Evolutionary conservation across 2,329 filamentous ascomycete species (phyloP), one percentile per base, ranked within the genome.

Genomic region (Talaromyces sp.): DNA sequence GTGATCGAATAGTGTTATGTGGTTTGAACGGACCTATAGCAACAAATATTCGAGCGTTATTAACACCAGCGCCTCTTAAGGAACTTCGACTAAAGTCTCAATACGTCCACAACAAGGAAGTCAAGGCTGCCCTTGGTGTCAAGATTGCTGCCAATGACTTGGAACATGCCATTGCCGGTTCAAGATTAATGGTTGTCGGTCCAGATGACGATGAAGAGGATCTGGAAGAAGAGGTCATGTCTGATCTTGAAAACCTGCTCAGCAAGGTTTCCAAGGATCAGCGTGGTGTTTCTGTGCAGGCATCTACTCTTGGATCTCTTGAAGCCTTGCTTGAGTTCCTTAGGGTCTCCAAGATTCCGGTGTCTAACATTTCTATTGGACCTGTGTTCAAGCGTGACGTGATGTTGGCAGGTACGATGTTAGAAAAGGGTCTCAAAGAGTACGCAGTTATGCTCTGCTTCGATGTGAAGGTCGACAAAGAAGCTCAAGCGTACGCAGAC

Each of bases 371-470:
- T 63, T 93, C 91, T 60, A 97, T 99, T 69, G 94, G 94, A 50
- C 94, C 94, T 2, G 93, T 99, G 39, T 97, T 89, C 84, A 97
- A 97, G 81, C 90, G 94, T 68, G 94, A 99, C 75, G 89, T 99
- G 56, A 94, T 97, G 84, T 92, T 85, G 83, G 90, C 79, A 1
- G 92, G 91, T 69, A 89, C 90, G 65, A 99, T 99, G 94, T 75
- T 97, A 69, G 94, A 99, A 77, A 97, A 97, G 79, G 84, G 87
- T 5, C 37, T 61, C 15, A 91, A 91, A 64, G 92, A 99, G 71
- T 95, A 87, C 66, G 94, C 94, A n/a, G 90, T 97, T 72, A 99
- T 99, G 94, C 86, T 99, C 53, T 97, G 94, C 75, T 99, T 99
- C 82, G 95, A 99, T 73, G 94, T 99, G 77, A 97, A 97, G 80